Percentiles rank a stretch among this genome's conserved stretches.
These are phyloP conservation scores for Tetratostichococcus sp. DNA, from an alignment of 139 green algal species.

Conservation along the genomic window DNA sequence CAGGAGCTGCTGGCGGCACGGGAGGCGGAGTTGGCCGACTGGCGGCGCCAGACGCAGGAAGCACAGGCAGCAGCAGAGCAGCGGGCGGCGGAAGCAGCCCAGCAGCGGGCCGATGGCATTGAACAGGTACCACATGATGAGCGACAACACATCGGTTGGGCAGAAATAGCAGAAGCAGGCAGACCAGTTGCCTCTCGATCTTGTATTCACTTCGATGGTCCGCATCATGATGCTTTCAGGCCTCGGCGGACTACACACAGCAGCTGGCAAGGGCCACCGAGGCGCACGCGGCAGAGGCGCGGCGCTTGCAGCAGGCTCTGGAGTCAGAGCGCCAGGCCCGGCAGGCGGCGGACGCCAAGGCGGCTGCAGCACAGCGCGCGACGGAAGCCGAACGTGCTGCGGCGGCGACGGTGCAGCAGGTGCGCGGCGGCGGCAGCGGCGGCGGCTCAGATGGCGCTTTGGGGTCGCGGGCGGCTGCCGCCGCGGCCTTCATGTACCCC, in stretches of 20 bases:
- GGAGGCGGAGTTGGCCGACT: not conserved
- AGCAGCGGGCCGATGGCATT: not conserved
- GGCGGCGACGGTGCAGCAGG: not conserved
- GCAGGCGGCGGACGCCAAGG: not conserved
- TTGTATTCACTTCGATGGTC: too few species aligned
- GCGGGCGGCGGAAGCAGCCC: too few species aligned
- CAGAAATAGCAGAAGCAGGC: too few species aligned
- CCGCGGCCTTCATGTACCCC: too few species aligned
- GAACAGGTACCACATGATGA: too few species aligned
- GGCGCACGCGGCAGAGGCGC: not conserved
- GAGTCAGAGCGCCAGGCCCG: not conserved
- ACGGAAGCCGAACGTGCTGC: too few species aligned
- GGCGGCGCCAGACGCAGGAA: not conserved
- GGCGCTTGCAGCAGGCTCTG: not conserved
- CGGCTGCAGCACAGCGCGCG: not conserved
- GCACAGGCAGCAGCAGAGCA: not conserved
- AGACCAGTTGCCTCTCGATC: too few species aligned
- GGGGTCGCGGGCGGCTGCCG: too few species aligned
- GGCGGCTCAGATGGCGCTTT: not conserved
- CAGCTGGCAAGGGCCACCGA: not conserved
- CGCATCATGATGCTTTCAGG: too few species aligned
- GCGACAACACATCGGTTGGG: too few species aligned
- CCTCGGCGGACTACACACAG: not conserved
- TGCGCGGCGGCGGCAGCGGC: too few species aligned
- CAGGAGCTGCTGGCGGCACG: not conserved